Evolutionary conservation across 176 grass and related monocot genomes (phyloP).

Genomic region (Lolium rigidum): DNA sequence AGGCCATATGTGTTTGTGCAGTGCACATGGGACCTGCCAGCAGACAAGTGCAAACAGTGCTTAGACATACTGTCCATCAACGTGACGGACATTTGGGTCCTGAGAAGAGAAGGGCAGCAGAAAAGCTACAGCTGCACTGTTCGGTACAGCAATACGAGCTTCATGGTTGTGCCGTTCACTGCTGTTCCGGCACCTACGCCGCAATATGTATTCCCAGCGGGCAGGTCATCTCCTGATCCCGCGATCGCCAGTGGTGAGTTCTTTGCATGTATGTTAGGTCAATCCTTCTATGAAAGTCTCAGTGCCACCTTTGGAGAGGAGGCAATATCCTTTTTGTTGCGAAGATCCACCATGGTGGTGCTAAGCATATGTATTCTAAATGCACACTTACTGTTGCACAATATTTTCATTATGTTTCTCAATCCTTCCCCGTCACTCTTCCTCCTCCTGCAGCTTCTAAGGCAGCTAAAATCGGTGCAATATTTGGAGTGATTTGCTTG

Average conservation of each 20-base stretch:
- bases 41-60: neutral
- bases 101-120: neutral
- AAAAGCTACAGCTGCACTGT: conserved; percentile 18
- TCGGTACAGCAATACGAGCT: neutral
- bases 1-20: neutral
- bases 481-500: neutral
- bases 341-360: neutral
- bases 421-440: neutral
- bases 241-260: neutral
- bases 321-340: neutral
- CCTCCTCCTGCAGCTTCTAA: neutral
- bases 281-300: too few relatives aligned
- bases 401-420: neutral
- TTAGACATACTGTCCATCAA: neutral
- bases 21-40: conserved; percentile 32
- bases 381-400: neutral
- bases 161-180: conserved; percentile 11
- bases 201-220: neutral
- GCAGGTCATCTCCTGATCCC: too few relatives aligned
- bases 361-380: neutral
- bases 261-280: neutral
- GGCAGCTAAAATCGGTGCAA: neutral
- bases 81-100: neutral
- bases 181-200: neutral
- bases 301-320: too few relatives aligned